These are phyloP conservation scores for Pleurotus salmoneostramineus DNA, from an alignment of 768 basidiomycete species.

Conservation along the genomic window DNA sequence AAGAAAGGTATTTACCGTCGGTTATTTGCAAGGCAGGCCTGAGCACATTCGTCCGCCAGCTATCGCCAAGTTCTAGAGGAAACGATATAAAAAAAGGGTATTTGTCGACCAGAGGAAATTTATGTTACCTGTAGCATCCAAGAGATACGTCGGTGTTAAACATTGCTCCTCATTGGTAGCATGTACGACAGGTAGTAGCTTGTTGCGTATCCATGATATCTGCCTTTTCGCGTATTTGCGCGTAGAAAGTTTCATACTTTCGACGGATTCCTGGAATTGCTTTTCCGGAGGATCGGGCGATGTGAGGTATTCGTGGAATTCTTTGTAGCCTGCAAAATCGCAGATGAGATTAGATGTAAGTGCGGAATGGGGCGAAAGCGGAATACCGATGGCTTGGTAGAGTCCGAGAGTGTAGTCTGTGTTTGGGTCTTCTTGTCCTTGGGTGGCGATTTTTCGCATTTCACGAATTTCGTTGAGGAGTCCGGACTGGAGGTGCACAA, in stretches of 20 bases:
- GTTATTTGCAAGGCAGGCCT: conserved; percentile 45
- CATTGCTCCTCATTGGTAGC: conserved; percentile 37
- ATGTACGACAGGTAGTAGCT: conserved; percentile 71
- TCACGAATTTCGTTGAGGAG: conserved; percentile 74
- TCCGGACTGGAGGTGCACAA: conserved; percentile 52
- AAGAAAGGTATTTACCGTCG: conserved; percentile 32
- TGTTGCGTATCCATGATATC: conserved; percentile 88
- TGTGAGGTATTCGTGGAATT: conserved; percentile 72
- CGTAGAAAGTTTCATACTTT: conserved; percentile 83
- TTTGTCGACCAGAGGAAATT: conserved; percentile 10
- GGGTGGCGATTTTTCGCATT: conserved; percentile 34
- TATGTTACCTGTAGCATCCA: conserved; percentile 61
- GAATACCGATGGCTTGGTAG: conserved; percentile 87
- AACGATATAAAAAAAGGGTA: neutral
- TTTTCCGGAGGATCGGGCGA: conserved; percentile 32
- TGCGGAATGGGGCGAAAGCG: too few relatives aligned
- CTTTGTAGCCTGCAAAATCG: conserved; percentile 83
- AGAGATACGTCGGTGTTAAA: conserved; percentile 41
- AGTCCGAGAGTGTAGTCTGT: conserved; percentile 80
- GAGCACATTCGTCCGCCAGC: conserved; percentile 57
- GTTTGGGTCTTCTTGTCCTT: conserved; percentile 5
- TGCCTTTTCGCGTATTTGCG: conserved; percentile 91
- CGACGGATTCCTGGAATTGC: conserved; percentile 53
- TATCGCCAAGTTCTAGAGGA: conserved; percentile 41
- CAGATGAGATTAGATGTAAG: too few relatives aligned